These are phyloP conservation scores for Aureobasidium musti DNA, from an alignment of 2,329 filamentous ascomycete genomes.

Conservation along the genomic window DNA sequence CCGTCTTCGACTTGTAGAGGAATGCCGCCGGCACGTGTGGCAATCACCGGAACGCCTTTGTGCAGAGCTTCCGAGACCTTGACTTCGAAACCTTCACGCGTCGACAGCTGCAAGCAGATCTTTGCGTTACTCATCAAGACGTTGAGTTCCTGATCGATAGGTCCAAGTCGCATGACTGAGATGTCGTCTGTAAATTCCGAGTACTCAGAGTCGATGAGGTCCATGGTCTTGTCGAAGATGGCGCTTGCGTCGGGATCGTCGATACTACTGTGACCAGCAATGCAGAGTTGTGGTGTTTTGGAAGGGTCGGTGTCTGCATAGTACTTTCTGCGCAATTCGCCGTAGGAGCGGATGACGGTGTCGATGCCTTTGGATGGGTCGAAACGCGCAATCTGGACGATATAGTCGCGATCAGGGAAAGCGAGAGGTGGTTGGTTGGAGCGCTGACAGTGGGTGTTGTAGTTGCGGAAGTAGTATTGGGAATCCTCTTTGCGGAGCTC, in stretches of 20 bases:
- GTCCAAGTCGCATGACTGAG: slow-evolving; percentile 73
- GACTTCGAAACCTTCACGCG: slow-evolving; percentile 80
- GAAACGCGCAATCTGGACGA: slow-evolving; percentile 78
- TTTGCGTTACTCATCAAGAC: slow-evolving; percentile 70
- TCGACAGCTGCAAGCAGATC: slow-evolving; percentile 76
- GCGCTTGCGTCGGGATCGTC: slow-evolving; percentile 75
- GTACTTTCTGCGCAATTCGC: slow-evolving; percentile 64
- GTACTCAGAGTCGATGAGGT: slow-evolving; percentile 65
- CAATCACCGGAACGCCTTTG: slow-evolving; percentile 76
- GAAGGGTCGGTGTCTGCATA: slow-evolving; percentile 53
- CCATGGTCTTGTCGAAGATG: slow-evolving; percentile 72
- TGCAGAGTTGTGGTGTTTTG: slow-evolving; percentile 68
- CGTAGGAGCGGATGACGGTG: slow-evolving; percentile 74
- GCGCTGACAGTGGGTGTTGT: slow-evolving; percentile 63
- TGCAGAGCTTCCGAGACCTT: slow-evolving; percentile 83
- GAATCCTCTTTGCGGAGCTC: slow-evolving; percentile 67
- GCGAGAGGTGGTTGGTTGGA: slow-evolving; percentile 61
- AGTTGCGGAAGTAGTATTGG: slow-evolving; percentile 73
- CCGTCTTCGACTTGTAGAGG: slow-evolving; percentile 73
- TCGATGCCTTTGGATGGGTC: slow-evolving; percentile 82
- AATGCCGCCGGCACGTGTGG: slow-evolving; percentile 74
- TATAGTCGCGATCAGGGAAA: slow-evolving; percentile 67
- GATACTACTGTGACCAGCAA: slow-evolving; percentile 76
- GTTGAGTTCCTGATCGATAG: slow-evolving; percentile 79
- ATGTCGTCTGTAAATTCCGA: slow-evolving; percentile 60